Evolutionary conservation across 23 red algal genomes (phyloP), one percentile per base, ranked within the genome.

Genomic region (Gracilaria caudata): DNA sequence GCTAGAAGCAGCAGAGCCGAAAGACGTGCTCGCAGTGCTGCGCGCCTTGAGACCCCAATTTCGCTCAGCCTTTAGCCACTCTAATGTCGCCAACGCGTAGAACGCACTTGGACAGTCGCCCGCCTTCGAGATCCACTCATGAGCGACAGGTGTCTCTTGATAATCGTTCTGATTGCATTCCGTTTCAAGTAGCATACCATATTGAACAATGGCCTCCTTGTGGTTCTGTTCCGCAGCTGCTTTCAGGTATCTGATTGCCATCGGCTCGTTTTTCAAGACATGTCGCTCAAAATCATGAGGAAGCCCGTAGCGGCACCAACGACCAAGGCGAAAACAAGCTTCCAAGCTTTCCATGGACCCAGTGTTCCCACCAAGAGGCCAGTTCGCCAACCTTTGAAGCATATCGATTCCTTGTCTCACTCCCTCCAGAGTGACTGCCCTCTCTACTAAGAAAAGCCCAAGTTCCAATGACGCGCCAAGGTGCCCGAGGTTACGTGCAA

Each of bases 241-340:
- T 29, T 75, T 47, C 6, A 75, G 26, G 61, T 66, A 66, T 19
- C 26, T 66, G 61, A 36, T 17, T 4, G 61, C 61, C 61, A 19
- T 66, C 28, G 1, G 26, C 61, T 36, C 19, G 61, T 66, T 35
- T 37, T 33, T 26, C 29, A 75, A 49, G 38, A 10, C 38, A 24
- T 9, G 38, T 47, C 37, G 38, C 38, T 17, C 70, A 75, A 75
- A 75, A n/a, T 75, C 70, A 75, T 75, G 70, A 24, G 38, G 37
- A 43, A 75, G 40, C 16, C 40, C 40, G 70, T 25, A 47, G 19
- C 8, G n/a, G 39, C 21, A 75, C 70, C 70, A 75, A 16, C 37
- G 37, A 16, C 70, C 70, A 29, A 75, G 37, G 6, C 70, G 70
- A 16, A 46, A 75, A 29, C 70, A 75, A 24, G 70, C 70, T 47